phyloP scores from a whole-genome alignment of 129 eudicot genomes.

The Pulicaria dysenterica region DNA sequence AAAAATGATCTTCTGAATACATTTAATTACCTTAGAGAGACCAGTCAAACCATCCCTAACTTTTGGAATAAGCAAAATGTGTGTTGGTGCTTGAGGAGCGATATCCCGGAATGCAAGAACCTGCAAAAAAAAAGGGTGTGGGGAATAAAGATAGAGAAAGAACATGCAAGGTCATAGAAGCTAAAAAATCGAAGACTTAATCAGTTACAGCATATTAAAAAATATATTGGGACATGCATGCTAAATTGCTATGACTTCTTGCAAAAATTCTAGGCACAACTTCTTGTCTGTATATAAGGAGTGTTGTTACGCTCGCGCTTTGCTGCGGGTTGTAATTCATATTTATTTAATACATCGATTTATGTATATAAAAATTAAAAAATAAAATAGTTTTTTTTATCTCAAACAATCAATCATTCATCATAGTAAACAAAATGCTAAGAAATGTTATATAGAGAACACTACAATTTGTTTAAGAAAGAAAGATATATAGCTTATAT shows the following conservation, averaged over 20 bases:
- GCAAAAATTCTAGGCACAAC: too few species aligned
- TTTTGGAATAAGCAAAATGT: conserved; percentile 82
- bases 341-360: too few species aligned
- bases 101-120: conserved; percentile 91
- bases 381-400: too few species aligned
- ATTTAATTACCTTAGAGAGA: conserved; percentile 68
- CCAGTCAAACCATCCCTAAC: conserved; percentile 84
- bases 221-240: background rate
- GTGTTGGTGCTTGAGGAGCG: conserved; percentile 84
- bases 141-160: background rate
- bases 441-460: too few species aligned
- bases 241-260: too few species aligned
- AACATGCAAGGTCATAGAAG: background rate
- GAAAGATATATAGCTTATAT: too few species aligned
- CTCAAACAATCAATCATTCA: too few species aligned
- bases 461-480: too few species aligned
- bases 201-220: background rate
- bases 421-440: too few species aligned
- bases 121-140: conserved; percentile 37
- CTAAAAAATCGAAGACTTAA: background rate
- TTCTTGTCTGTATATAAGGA: background rate
- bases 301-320: too few species aligned
- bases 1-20: conserved; percentile 4
- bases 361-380: too few species aligned
- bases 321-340: too few species aligned